A percentile compares a stretch with the other conserved stretches of the same genome.
These are phyloP conservation scores for Scedosporium boydii DNA, from an alignment of 2,329 filamentous ascomycete genomes.

Conservation along the genomic window DNA sequence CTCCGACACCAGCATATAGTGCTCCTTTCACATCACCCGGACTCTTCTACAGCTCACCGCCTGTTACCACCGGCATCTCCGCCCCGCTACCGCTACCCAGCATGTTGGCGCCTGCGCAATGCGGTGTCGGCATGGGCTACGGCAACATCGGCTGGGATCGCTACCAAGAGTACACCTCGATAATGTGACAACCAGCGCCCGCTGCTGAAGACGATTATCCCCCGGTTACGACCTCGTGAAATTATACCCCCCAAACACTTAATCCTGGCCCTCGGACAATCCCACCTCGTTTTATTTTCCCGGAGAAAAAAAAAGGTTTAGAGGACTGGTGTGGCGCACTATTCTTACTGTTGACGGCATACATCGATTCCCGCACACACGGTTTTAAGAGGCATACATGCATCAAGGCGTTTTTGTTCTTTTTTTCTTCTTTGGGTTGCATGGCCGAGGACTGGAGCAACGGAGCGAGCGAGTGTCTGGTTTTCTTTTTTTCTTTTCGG, in stretches of 20 bases:
- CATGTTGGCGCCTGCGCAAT: conserved; percentile 69
- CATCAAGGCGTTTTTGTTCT: conserved; percentile 2
- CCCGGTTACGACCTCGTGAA: conserved; percentile 30
- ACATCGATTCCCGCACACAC: not conserved
- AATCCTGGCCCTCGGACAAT: conserved; percentile 4
- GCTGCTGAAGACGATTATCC: conserved; percentile 35
- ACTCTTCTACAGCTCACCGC: conserved; percentile 72
- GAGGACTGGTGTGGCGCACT: conserved; percentile 1
- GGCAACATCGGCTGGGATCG: conserved; percentile 53
- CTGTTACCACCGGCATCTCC: conserved; percentile 64
- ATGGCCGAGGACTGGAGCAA: conserved; percentile 1
- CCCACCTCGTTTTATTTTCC: conserved; percentile 3
- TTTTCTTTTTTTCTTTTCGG: not conserved
- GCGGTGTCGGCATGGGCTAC: conserved; percentile 47
- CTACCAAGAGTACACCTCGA: conserved; percentile 75
- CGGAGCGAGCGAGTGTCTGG: not conserved
- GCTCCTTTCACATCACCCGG: conserved; percentile 60
- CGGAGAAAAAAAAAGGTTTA: conserved; percentile 4
- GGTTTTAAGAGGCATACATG: not conserved
- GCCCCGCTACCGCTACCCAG: conserved; percentile 72
- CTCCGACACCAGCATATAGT: conserved; percentile 71
- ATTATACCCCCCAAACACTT: not conserved
- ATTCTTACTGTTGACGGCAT: conserved; percentile 3
- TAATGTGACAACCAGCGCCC: conserved; percentile 66
- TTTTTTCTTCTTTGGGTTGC: conserved; percentile 4